Conservation (phyloP, 805 yeast genomes). For the Nakazawaea ambrosiae region DNA sequence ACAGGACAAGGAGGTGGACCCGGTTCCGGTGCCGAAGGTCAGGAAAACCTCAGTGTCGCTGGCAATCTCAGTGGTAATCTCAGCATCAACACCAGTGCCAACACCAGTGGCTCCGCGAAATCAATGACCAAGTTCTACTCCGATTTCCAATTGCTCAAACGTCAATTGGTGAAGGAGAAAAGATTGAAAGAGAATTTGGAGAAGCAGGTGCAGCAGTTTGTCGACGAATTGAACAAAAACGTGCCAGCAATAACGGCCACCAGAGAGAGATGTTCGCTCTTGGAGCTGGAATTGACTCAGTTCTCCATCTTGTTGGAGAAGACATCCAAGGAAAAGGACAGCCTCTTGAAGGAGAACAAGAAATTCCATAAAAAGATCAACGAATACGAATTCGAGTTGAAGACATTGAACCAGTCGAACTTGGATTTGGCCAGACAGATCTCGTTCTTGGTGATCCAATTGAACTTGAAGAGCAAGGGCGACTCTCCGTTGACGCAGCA, state of each 20-base stretch:
- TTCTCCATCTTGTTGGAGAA: slow-evolving; percentile 49
- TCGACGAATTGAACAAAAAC: slow-evolving; percentile 69
- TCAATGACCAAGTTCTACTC: slow-evolving; percentile 61
- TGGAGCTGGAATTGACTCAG: slow-evolving; percentile 51
- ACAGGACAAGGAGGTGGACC: slow-evolving; percentile 12
- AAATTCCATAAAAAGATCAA: slow-evolving; percentile 22
- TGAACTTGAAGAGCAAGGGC: slow-evolving; percentile 48
- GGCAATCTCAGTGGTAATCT: slow-evolving; percentile 1
- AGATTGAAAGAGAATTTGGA: slow-evolving; percentile 67
- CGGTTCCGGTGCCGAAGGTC: slow-evolving; percentile 3
- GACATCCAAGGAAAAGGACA: slow-evolving; percentile 42
- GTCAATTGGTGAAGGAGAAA: slow-evolving; percentile 61
- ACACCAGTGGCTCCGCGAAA: slow-evolving; percentile 36
- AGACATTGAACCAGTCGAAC: slow-evolving; percentile 47
- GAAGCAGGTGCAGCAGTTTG: slow-evolving; percentile 60
- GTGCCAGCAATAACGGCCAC: slow-evolving; percentile 71
- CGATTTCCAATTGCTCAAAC: slow-evolving; percentile 58
- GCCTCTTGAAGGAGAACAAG: slow-evolving; percentile 23
- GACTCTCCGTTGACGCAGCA: slow-evolving; percentile 54
- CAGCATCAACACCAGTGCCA: slow-evolving; percentile 50
- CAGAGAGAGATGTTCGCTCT: slow-evolving; percentile 45
- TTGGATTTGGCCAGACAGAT: slow-evolving; percentile 78
- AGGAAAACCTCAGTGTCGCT: background rate
- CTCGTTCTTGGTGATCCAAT: slow-evolving; percentile 63
- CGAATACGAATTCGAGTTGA: slow-evolving; percentile 41